Conservation (phyloP, 441 rosid genomes). For the Populus trichocarpa region DNA sequence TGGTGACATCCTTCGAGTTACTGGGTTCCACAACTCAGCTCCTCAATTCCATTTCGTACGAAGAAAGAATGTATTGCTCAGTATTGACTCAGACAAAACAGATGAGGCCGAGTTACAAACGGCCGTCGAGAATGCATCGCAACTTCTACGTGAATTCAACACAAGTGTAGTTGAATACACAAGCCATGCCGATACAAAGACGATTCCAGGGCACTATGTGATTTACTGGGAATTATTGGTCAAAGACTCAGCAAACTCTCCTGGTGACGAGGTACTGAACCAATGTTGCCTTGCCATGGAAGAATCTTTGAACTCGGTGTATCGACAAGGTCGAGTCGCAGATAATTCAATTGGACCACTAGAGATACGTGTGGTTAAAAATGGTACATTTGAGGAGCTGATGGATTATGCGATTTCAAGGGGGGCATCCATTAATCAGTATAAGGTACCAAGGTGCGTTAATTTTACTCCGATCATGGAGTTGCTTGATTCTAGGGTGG, state of each 20-base stretch:
- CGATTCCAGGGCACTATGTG: constrained; percentile 88
- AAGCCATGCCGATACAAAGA: constrained; percentile 69
- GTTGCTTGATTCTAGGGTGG: constrained; percentile 73
- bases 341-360: constrained; percentile 80
- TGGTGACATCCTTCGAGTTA: constrained; percentile 88
- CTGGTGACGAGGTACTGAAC: constrained; percentile 33
- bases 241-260: constrained; percentile 46
- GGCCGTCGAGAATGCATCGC: constrained; percentile 69
- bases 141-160: constrained; percentile 40
- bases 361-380: constrained; percentile 72
- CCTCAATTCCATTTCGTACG: constrained; percentile 84
- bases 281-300: constrained; percentile 85
- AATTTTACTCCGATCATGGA: constrained; percentile 83
- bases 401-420: constrained; percentile 93
- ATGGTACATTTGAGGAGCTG: constrained; percentile 88
- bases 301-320: constrained; percentile 78
- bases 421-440: constrained; percentile 93
- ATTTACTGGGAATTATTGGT: constrained; percentile 72
- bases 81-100: constrained; percentile 86
- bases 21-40: constrained; percentile 87
- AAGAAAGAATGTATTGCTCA: constrained; percentile 78
- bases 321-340: constrained; percentile 74
- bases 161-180: constrained; percentile 89
- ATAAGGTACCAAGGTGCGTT: constrained; percentile 91
- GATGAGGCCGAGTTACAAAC: constrained; percentile 85